Evolutionary conservation across 176 grass and related monocot genomes (phyloP), one percentile per base, ranked within the genome.

Genomic region (Oryza glaberrima): DNA sequence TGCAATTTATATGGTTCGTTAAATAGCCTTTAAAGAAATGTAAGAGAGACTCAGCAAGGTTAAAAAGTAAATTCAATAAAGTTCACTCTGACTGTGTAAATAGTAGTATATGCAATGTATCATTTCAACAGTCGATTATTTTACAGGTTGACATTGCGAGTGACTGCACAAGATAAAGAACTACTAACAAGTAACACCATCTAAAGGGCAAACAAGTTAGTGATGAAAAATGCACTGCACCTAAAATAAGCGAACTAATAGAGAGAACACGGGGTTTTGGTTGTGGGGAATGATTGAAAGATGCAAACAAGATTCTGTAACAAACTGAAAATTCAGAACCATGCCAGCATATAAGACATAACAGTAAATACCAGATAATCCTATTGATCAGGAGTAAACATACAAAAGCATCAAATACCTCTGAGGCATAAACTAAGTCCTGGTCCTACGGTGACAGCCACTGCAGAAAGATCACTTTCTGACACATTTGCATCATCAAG

Each of bases 381-480:
- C 15, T 32, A 17, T 44, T 7, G 45, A 73, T 73, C 11, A 83
- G 74, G 16, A 65, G 15, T 9, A 36, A 61, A 36, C 63, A 14
- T 43, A 40, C 34, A 17, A 23, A 84, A 44, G 0, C n/a, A 30
- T 30, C 28, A 7, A 16, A 47, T 79, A 98, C 96, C 96, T 89
- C 93, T 90, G 73, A 98, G 91, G 65, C 96, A 98, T 69, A 98
- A 91, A 92, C 96, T 76, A 90, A 95, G 91, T 56, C 96, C 96
- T 32, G 96, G 96, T 41, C 96, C 96, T 87, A 98, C 80, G 23
- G 96, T 98, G 25, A 98, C 96, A 40, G 96, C 81, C 47, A 98
- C 93, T 11, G 96, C 96, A 81, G 87, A 95, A 83, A 98, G 90
- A 73, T 98, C 87, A 52, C 85, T 90, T 60, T 71, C 95, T 65